Evolutionary conservation across 2,329 filamentous ascomycete species (phyloP), one percentile per base, ranked within the genome.

Genomic region (Colletotrichum echinochloae): DNA sequence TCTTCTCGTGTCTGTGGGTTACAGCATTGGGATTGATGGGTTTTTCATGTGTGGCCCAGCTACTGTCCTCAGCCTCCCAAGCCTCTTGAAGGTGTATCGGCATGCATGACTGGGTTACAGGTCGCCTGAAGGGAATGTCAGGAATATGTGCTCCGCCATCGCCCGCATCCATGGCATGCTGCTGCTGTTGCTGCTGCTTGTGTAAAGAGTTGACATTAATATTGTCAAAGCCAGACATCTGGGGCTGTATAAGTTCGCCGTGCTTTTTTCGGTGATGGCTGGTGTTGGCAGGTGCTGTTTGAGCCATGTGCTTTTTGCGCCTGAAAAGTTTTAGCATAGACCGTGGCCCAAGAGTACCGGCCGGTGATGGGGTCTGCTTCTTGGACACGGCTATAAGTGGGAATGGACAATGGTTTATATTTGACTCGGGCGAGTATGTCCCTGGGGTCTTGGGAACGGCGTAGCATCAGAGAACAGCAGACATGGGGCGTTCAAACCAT

Each of bases 111-210:
- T 44, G 60, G 35, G 60, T 48, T 37, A 16, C 28, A 30, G 60
- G 69, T 30, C 69, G 73, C 57, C 71, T 74, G 30, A 71, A 46
- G 7, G 76, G 74, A 26, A 77, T 74, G n/a, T 77, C 75, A 16
- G 72, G 67, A n/a, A 75, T 73, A 11, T 73, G 72, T 8, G 68
- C 73, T 35, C 65, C 72, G 3, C 68, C 72, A 14, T 74, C 73
- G 18, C 60, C 65, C 18, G 39, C n/a, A 20, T 68, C 64, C 33
- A 65, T 62, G 35, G 46, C 46, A 44, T 26, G 56, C 20, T 23
- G 30, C 9, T 37, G 51, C 20, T 54, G 28, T 7, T 52, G n/a
- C 20, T 52, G 41, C 14, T 48, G 59, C 12, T 59, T 33, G 14
- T 26, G 35, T 41, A 55, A 44, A 28, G 48, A 71, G 9, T 48